Evolutionary conservation across 2,329 filamentous ascomycete species (phyloP).

Genomic region (Neonectria sp.): DNA sequence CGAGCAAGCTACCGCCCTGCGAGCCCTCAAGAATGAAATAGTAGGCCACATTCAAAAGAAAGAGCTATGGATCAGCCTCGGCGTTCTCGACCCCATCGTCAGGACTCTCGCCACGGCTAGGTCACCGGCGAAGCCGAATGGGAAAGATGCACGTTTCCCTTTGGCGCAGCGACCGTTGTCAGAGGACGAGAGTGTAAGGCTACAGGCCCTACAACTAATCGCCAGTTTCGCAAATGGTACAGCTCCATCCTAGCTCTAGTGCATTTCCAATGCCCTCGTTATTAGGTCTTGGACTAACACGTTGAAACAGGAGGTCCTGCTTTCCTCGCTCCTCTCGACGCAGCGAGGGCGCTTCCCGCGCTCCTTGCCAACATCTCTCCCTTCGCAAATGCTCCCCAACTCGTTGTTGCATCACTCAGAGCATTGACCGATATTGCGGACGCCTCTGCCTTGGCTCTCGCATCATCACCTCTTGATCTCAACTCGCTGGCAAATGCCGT

Average conservation of each 20-base stretch:
- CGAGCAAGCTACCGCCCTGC: conserved; percentile 74
- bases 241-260: conserved; percentile 37
- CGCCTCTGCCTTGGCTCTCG: conserved; percentile 70
- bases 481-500: conserved; percentile 73
- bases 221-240: conserved; percentile 88
- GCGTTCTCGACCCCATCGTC: conserved; percentile 74
- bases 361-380: conserved; percentile 81
- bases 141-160: conserved; percentile 56
- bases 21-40: conserved; percentile 87
- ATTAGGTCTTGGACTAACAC: conserved; percentile 31
- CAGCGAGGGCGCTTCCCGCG: conserved; percentile 76
- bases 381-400: conserved; percentile 72
- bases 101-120: conserved; percentile 59
- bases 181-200: conserved; percentile 76
- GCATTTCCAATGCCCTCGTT: not conserved
- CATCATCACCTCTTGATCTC: conserved; percentile 63
- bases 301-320: conserved; percentile 77
- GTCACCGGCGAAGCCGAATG: conserved; percentile 53
- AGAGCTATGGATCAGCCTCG: conserved; percentile 80
- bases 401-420: conserved; percentile 82
- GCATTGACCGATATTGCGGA: conserved; percentile 81
- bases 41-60: conserved; percentile 92
- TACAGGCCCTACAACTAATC: conserved; percentile 89
- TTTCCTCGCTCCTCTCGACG: conserved; percentile 82
- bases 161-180: conserved; percentile 59